These are phyloP conservation scores for Orbilia brochopaga DNA, from an alignment of 2,329 filamentous ascomycete genomes.

Conservation along the genomic window DNA sequence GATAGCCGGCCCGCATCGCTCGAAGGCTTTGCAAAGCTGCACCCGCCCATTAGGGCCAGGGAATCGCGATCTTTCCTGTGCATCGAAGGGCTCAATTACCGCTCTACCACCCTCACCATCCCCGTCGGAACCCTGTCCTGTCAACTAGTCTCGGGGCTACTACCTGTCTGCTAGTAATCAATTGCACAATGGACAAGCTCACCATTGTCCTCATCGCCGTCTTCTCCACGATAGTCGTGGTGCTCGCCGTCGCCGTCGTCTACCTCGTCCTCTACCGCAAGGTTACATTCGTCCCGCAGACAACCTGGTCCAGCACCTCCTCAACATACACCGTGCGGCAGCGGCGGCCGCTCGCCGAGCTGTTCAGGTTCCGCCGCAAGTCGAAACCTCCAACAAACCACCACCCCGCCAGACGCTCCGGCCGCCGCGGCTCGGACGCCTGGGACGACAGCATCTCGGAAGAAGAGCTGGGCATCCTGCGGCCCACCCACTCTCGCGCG, in stretches of 20 bases:
- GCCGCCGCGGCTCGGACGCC: slow-evolving; percentile 33
- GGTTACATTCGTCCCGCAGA: slow-evolving; percentile 34
- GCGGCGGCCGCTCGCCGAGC: slow-evolving; percentile 36
- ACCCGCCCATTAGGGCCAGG: slow-evolving; percentile 43
- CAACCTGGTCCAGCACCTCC: slow-evolving; percentile 15
- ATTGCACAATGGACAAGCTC: slow-evolving; percentile 32
- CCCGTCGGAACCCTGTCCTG: too few relatives aligned
- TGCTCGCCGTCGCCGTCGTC: slow-evolving; percentile 30
- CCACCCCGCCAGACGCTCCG: too few relatives aligned
- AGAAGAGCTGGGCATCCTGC: slow-evolving; percentile 43
- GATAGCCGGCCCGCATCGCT: slow-evolving; percentile 8
- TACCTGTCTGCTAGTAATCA: too few relatives aligned
- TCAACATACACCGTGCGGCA: slow-evolving; percentile 34
- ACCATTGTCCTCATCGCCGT: slow-evolving; percentile 45
- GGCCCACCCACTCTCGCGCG: slow-evolving; percentile 25
- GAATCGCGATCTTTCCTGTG: slow-evolving; percentile 37
- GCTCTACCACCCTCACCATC: too few relatives aligned
- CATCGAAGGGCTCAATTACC: slow-evolving; percentile 27
- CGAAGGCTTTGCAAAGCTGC: slow-evolving; percentile 20
- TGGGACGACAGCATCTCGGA: slow-evolving; percentile 47
- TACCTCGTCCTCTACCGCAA: slow-evolving; percentile 47
- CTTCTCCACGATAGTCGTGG: slow-evolving; percentile 38
- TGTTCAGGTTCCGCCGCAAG: slow-evolving; percentile 32
- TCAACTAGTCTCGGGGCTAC: too few relatives aligned
- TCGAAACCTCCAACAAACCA: slow-evolving; percentile 7